Evolutionary conservation across 2,329 filamentous ascomycete genomes (phyloP).

Genomic region (Diaporthe humulicola): DNA sequence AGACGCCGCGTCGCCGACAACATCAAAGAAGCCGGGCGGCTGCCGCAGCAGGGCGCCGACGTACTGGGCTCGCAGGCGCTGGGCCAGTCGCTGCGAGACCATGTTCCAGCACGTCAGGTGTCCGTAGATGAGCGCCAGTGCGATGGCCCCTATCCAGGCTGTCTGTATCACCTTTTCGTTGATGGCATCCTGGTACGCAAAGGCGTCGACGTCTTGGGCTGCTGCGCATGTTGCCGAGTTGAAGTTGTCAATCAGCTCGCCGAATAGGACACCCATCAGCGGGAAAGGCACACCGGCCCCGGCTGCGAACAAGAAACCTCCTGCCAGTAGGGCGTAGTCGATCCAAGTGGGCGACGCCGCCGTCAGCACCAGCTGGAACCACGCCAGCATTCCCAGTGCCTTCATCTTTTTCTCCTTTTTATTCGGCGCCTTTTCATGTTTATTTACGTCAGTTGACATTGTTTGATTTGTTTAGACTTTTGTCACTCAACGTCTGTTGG

Average conservation of each 20-base stretch:
- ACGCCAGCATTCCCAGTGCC: background rate
- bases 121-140: background rate
- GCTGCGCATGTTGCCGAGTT: constrained; percentile 12
- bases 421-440: background rate
- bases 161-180: constrained; percentile 12
- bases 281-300: background rate
- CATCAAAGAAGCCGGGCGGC: background rate
- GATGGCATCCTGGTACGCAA: background rate
- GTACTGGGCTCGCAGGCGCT: background rate
- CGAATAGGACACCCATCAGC: constrained; percentile 1
- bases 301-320: background rate
- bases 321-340: background rate
- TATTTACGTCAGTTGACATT: background rate
- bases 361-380: constrained; percentile 6
- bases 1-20: constrained; percentile 1
- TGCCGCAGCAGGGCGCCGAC: background rate
- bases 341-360: constrained; percentile 5
- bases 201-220: background rate
- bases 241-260: constrained; percentile 3
- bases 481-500: background rate
- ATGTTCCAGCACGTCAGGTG: constrained; percentile 6
- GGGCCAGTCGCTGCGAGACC: background rate
- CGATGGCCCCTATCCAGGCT: background rate
- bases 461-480: background rate
- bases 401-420: background rate